phyloP scores from a whole-genome alignment of 2,329 filamentous ascomycete species.

The Grosmannia huntii region DNA sequence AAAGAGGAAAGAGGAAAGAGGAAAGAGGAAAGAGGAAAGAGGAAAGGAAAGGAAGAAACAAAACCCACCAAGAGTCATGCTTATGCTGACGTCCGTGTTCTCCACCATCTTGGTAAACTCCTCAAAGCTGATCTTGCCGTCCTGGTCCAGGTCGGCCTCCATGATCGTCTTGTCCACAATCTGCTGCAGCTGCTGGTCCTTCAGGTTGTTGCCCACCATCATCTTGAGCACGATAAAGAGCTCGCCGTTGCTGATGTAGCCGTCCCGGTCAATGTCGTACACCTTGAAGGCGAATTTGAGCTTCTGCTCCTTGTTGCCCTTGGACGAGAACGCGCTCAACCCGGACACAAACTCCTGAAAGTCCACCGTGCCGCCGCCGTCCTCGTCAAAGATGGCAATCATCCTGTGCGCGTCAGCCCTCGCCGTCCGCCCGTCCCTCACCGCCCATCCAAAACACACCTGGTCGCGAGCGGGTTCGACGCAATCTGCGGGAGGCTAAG shows the following conservation, averaged over 20 bases:
- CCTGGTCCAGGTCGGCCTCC: constrained; percentile 92
- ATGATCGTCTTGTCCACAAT: constrained; percentile 99
- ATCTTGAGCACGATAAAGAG: constrained; percentile 99
- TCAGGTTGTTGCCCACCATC: constrained; percentile 99
- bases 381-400: constrained; percentile 99
- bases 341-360: constrained; percentile 98
- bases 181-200: constrained; percentile 97
- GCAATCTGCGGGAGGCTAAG: constrained; percentile 94
- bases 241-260: constrained; percentile 97
- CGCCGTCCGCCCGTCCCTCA: background rate
- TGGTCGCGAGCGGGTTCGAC: constrained; percentile 91
- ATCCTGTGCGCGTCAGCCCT: constrained; percentile 42
- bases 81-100: constrained; percentile 71
- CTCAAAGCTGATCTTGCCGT: constrained; percentile 98
- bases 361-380: constrained; percentile 93
- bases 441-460: constrained; percentile 34
- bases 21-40: background rate
- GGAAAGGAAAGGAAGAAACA: background rate
- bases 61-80: constrained; percentile 52
- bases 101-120: constrained; percentile 99
- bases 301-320: constrained; percentile 99
- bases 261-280: constrained; percentile 97
- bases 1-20: constrained; percentile 1
- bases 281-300: constrained; percentile 97
- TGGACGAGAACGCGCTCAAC: constrained; percentile 88